Evolutionary conservation across 805 yeast species (phyloP).

Genomic region (Maudiozyma saulgeensis): DNA sequence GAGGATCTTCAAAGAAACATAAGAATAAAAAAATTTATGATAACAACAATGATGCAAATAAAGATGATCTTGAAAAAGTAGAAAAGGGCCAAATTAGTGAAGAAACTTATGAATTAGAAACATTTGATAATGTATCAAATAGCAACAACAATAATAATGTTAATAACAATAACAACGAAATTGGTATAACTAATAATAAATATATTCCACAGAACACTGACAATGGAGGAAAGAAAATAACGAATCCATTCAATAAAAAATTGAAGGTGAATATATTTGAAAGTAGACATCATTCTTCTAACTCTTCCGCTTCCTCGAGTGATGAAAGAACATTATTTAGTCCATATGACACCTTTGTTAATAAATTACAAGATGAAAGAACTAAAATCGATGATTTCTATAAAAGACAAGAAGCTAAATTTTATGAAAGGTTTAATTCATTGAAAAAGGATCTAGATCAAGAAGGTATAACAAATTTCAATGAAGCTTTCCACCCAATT

Average conservation of each 20-base stretch:
- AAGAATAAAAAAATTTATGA: background rate
- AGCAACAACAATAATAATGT: background rate
- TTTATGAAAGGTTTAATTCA: conserved; percentile 37
- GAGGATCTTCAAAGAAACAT: background rate
- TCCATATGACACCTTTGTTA: conserved; percentile 37
- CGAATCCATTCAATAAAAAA: conserved; percentile 7
- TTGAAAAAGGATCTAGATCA: conserved; percentile 40
- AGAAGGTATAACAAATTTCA: conserved; percentile 17
- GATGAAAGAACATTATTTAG: conserved; percentile 26
- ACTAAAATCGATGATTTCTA: conserved; percentile 46
- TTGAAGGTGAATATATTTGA: conserved; percentile 13
- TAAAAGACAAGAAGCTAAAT: conserved; percentile 36
- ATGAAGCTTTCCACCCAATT: background rate
- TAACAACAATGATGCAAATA: background rate
- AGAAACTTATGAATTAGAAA: conserved; percentile 24
- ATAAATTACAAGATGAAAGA: conserved; percentile 39
- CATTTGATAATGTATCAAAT: conserved; percentile 3
- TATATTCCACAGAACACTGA: background rate
- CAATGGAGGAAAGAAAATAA: background rate
- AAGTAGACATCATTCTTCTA: background rate
- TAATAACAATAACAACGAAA: background rate
- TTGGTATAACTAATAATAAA: background rate
- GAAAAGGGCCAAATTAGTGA: conserved; percentile 3
- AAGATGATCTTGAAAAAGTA: background rate
- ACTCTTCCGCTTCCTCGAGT: conserved; percentile 9